Conservation (phyloP, 208 protist species). For the Leptomonas seymouri region DNA sequence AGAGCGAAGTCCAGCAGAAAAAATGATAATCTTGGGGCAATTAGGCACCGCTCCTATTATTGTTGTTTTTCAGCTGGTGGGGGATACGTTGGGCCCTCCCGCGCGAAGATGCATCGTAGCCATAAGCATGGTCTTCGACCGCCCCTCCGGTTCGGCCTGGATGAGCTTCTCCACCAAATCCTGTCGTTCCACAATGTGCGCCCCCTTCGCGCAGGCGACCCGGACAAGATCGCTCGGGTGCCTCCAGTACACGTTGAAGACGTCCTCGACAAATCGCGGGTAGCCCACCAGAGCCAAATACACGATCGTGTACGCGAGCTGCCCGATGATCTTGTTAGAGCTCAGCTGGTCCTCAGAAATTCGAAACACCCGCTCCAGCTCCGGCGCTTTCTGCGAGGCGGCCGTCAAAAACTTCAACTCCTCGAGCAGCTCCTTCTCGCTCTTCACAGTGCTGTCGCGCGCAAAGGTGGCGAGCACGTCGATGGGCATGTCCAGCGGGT, state of each 20-base stretch:
- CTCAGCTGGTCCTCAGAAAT: conserved; percentile 82
- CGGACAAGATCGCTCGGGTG: conserved; percentile 87
- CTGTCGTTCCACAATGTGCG: conserved; percentile 70
- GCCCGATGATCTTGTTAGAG: conserved; percentile 83
- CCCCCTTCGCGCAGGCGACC: conserved; percentile 87
- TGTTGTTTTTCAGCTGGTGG: neutral
- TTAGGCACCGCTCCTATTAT: neutral
- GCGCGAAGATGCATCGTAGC: conserved; percentile 50
- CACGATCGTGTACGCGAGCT: conserved; percentile 90
- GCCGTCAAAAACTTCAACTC: conserved; percentile 83
- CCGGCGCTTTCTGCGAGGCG: conserved; percentile 66
- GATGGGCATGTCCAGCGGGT: conserved; percentile 86
- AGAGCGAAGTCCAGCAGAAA: neutral
- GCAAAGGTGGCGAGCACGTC: conserved; percentile 88
- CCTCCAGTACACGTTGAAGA: conserved; percentile 70
- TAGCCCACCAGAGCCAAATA: conserved; percentile 87
- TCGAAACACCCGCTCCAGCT: conserved; percentile 84
- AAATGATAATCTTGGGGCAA: neutral
- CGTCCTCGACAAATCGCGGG: conserved; percentile 72
- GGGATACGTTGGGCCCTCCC: neutral
- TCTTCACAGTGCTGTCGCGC: conserved; percentile 67
- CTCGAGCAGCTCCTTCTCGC: conserved; percentile 70
- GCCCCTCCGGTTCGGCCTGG: conserved; percentile 70
- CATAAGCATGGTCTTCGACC: conserved; percentile 71
- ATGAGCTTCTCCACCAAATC: conserved; percentile 81